Evolutionary conservation across 2,329 filamentous ascomycete genomes (phyloP), one percentile per base, ranked within the genome.

Genomic region (Aspergillus ustus): DNA sequence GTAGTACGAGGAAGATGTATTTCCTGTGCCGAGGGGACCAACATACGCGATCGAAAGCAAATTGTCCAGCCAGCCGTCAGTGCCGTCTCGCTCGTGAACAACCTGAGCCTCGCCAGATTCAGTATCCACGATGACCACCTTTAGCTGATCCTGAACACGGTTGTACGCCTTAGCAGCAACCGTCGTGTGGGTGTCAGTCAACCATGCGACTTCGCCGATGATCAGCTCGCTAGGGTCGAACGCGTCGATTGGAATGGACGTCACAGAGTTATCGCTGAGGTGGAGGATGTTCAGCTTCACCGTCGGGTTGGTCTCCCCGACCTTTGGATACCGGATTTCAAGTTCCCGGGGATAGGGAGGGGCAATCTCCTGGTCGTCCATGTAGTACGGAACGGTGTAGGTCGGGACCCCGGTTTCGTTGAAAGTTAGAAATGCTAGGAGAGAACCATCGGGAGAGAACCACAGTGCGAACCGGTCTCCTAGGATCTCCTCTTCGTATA

Each of bases 401-500:
- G 87, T 89, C 3, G 81, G 83, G 7, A 91, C 89, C 1, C 87
- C 88, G 0, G 87, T 89, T 78, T 91, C 86, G 73, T 97, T 93
- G 19, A 93, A 97, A 37, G 92, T 88, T 64, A 97, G 81, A 75
- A 95, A 97, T 19, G 93, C 91, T 59, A 97, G 78, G 73, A 90
- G 95, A 70, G 91, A 88, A 55, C 92, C 92, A 73, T 94, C 91
- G 37, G 89, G 86, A 31, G 92, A 93, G 91, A 92, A 97, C 94
- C 93, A 97, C 0, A 92, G 92, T 2, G 92, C 92, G 65, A 85
- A 91, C 66, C 90, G 89, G 3, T 85, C 88, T 13, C 81, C 77
- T 60, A 97, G 90, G 5, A 94, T 91, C 75, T 95, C 91, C 69
- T 89, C 86, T 72, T 94, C 91, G 71, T 95, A 96, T 0, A 97